Evolutionary conservation across 2,329 filamentous ascomycete species (phyloP).

Genomic region (Grosmannia huntii): DNA sequence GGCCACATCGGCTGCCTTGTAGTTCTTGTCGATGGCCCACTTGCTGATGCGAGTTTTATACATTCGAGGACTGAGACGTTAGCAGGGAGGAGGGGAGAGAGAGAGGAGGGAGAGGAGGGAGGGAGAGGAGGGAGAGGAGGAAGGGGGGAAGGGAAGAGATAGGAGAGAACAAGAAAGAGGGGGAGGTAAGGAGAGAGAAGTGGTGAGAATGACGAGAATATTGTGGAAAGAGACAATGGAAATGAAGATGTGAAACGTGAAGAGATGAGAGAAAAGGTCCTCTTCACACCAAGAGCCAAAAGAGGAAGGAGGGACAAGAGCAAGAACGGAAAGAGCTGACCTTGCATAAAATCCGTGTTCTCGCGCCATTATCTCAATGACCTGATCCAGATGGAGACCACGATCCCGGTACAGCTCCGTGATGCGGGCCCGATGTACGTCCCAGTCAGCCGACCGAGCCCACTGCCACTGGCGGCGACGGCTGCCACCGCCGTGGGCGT

Average conservation of each 20-base stretch:
- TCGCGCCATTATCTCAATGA: conserved; percentile 16
- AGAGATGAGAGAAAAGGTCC: too few relatives aligned
- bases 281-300: too few relatives aligned
- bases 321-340: background rate
- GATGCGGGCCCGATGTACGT: conserved; percentile 15
- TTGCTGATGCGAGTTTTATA: conserved; percentile 21
- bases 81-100: background rate
- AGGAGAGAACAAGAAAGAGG: too few relatives aligned
- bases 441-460: conserved; percentile 16
- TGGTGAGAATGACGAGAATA: too few relatives aligned
- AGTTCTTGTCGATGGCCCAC: conserved; percentile 21
- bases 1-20: conserved; percentile 18
- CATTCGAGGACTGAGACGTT: conserved; percentile 17
- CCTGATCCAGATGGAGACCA: conserved; percentile 15
- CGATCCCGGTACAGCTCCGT: conserved; percentile 16
- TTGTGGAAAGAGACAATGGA: too few relatives aligned
- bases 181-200: too few relatives aligned
- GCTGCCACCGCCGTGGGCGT: background rate
- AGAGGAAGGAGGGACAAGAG: background rate
- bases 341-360: conserved; percentile 16
- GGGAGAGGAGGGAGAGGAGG: background rate
- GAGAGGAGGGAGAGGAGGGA: background rate
- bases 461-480: conserved; percentile 7
- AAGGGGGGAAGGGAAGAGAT: too few relatives aligned
- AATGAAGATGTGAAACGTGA: too few relatives aligned